Conservation (phyloP, 179 eudicot genomes). For the Silene vulgaris region DNA sequence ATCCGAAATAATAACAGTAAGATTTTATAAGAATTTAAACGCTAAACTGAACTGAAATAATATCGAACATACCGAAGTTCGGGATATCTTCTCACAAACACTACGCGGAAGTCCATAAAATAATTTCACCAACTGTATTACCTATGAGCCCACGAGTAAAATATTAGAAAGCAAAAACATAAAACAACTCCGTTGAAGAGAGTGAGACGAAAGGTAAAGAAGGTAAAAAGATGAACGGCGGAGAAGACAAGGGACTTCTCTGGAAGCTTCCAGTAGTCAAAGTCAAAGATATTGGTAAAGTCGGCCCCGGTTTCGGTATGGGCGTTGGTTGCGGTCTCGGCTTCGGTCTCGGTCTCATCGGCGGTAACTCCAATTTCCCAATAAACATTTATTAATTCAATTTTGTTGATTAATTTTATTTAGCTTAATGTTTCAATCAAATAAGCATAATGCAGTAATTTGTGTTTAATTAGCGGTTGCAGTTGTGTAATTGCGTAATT, state of each 20-base stretch:
- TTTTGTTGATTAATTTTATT: conserved; percentile 10
- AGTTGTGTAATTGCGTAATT: not conserved
- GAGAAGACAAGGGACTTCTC: conserved; percentile 43
- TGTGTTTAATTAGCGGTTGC: not conserved
- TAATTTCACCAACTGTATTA: too few relatives aligned
- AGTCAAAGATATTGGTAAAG: conserved; percentile 47
- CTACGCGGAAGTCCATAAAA: too few relatives aligned
- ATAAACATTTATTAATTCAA: not conserved
- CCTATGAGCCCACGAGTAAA: too few relatives aligned
- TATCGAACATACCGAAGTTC: too few relatives aligned
- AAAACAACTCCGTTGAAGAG: too few relatives aligned
- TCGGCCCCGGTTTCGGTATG: conserved; percentile 76
- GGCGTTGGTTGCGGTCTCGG: conserved; percentile 95
- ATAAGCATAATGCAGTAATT: not conserved
- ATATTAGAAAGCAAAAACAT: too few relatives aligned
- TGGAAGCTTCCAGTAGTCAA: conserved; percentile 67
- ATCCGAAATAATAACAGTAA: too few relatives aligned
- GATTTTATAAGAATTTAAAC: too few relatives aligned
- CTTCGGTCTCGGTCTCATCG: conserved; percentile 73
- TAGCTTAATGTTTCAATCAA: not conserved
- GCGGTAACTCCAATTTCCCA: conserved; percentile 39
- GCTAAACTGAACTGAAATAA: too few relatives aligned
- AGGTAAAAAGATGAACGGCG: conserved; percentile 24
- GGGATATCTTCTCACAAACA: too few relatives aligned
- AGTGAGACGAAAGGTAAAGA: too few relatives aligned